phyloP scores from a whole-genome alignment of 495 filamentous ascomycete genomes.

The Trypethelium eluteriae region DNA sequence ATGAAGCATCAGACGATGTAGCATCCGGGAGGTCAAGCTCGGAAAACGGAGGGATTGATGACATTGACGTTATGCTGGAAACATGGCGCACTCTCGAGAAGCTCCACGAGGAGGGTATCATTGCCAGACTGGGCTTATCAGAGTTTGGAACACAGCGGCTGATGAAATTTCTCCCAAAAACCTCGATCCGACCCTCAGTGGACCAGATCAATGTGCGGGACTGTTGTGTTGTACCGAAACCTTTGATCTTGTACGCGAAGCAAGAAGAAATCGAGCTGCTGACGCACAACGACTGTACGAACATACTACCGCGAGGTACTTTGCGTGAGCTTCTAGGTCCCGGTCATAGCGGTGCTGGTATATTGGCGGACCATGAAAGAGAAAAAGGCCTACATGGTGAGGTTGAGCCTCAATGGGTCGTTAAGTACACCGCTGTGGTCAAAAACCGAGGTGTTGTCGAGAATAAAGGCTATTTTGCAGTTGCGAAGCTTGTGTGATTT shows the following conservation, averaged over 20 bases:
- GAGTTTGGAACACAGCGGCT: slow-evolving; percentile 86
- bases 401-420: slow-evolving; percentile 82
- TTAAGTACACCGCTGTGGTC: slow-evolving; percentile 97
- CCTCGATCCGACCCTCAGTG: slow-evolving; percentile 68
- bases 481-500: slow-evolving; percentile 53
- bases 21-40: slow-evolving; percentile 39
- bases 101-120: slow-evolving; percentile 62
- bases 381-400: slow-evolving; percentile 59
- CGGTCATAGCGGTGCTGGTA: slow-evolving; percentile 31
- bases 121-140: slow-evolving; percentile 69
- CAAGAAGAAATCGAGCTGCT: slow-evolving; percentile 76
- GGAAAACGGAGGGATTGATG: slow-evolving; percentile 46
- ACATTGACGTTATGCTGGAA: slow-evolving; percentile 54
- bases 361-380: slow-evolving; percentile 33
- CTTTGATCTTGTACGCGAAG: slow-evolving; percentile 77
- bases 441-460: slow-evolving; percentile 94
- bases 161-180: slow-evolving; percentile 54
- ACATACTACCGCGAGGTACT: slow-evolving; percentile 80
- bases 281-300: slow-evolving; percentile 89
- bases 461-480: slow-evolving; percentile 94
- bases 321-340: slow-evolving; percentile 71
- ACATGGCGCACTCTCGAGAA: slow-evolving; percentile 67
- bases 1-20: slow-evolving; percentile 53
- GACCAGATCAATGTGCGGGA: slow-evolving; percentile 97
- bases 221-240: slow-evolving; percentile 91